Base-by-base conservation (phyloP, 2,329 filamentous ascomycete species). In the Chaetothyriales sp. region DNA sequence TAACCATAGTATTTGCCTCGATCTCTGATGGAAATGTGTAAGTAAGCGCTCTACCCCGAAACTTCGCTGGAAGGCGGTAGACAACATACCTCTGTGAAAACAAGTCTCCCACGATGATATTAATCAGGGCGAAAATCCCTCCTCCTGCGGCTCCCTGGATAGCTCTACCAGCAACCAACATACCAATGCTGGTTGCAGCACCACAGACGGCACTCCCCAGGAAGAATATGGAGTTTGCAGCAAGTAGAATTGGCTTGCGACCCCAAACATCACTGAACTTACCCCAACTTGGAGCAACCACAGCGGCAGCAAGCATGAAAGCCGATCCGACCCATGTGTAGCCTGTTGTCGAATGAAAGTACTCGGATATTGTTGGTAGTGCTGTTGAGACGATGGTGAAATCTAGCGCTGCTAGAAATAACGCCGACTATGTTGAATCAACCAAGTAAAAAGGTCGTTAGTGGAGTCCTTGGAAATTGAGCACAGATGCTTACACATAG, bases 301-400 rank as follows among this genome's bases (percentile, higher is more conserved):
- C 72, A 3, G 72, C 65, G 53, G 69, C 70, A 43, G 69, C 70
- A 18, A 77, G 67, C 1, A 74, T 60, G 53, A 75, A 77, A 6
- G 73, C 70, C 20, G 67, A 69, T 15, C 74, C 74, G 32, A 78
- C 71, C 75, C 75, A 78, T 5, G 69, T 71, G 55, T 76, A 76
- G 18, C 72, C 73, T 6, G 57, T 62, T 3, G 68, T 65, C 4
- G 72, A 73, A 18, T 74, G 63, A 58, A 78, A 76, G 32, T 75
- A 64, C 53, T 72, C 68, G 15, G 71, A 70, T 49, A 81, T 81
- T 1, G 77, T 79, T 0, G 79, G 78, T 0, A 81, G 65, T 2
- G 78, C 77, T 2, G 79, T 81, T 0, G 78, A 76, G 49, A 81
- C 70, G 55, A 81, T 81, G 0, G 78, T 79, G 51, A 65, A 62